Evolutionary conservation across 805 yeast species (phyloP), one percentile per base, ranked within the genome.

Genomic region (Blastobotrys robertii): DNA sequence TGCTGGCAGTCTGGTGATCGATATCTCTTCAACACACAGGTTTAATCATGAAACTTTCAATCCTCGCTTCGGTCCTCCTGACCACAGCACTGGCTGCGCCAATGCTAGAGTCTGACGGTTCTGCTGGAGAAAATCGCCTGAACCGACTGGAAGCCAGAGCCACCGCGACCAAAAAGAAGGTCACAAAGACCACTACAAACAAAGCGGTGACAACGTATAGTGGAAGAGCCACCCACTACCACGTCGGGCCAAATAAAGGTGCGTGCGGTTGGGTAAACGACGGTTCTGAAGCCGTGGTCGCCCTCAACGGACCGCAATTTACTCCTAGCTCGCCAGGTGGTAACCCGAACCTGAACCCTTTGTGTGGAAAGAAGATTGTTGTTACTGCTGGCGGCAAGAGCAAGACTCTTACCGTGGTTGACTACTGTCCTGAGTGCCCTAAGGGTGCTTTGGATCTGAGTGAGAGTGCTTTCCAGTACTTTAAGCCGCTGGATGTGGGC

Each of bases 331-430:
- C 25, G 25, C 25, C 25, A 4, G 72, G 62, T 53, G 74, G 72
- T 52, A 55, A 67, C 46, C 38, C 50, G 44, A 64, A 63, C 59
- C 45, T 42, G 41, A 55, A 56, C 48, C 65, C 66, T 13, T 63
- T 66, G 54, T 76, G 82, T 59, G 81, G 80, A 42, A 69, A 66
- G 59, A 58, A 67, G 53, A 73, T 76, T 52, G 62, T 58, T 38
- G 74, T 74, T 31, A 53, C 51, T 53, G 70, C 68, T 52, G 60
- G 62, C 44, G 77, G 73, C 39, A 72, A 72, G 54, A 61, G 76
- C 12, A 80, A 76, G 45, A 67, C 64, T 36, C 83, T 77, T 38
- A 70, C 72, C 15, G 77, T 77, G 39, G 72, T 67, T 33, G 83
- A 77, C 60, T 62, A 70, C 49, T 78, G 83, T 62, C 72, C 64